Base-by-base conservation (phyloP, 768 basidiomycete species). In the Suillus discolor region DNA sequence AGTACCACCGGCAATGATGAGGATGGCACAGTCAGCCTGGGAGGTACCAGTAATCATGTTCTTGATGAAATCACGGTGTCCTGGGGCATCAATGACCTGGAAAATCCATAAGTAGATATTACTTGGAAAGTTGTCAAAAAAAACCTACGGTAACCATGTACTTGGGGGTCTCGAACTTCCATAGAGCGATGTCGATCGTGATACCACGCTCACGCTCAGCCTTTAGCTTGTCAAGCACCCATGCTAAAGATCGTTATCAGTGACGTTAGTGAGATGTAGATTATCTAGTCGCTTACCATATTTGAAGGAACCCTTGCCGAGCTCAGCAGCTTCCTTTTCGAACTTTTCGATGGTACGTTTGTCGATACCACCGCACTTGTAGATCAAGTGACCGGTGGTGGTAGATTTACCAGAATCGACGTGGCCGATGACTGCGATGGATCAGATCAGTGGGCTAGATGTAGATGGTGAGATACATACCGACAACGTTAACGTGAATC, bases 351-450 rank as follows among this genome's bases (percentile, higher is more conserved):
- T 96, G 79, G 94, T 96, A 90, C 95, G 95, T 89, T 99, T 99
- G 82, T 99, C 97, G 86, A 99, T 99, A 93, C 97, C 97, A 90
- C 97, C 97, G 81, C 97, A 99, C 91, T 99, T 97, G 94, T 98
- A 99, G 90, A 99, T 99, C 86, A 99, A 88, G 86, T 99, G 97
- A 72, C 97, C 97, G 73, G 97, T 99, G 77, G 97, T 99, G 84
- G 97, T 99, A 66, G 97, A 99, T 86, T 99, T 99, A 73, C 97
- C 97, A 80, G 97, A 98, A 86, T 98, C 96, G 93, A 96, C 94
- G 87, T 96, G 96, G 72, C 96, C 96, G 85, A 97, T 97, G 82
- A 96, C 95, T 93, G 77, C 41, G 71, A 78, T 71, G 57, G 68
- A 73, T 77, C 63, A 75, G 69, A 75, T 76, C 66, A 79, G 70